Percentiles rank a stretch among this genome's conserved stretches.
These are phyloP conservation scores for Talaromyces trachyspermus DNA, from an alignment of 495 filamentous ascomycete species.

Conservation along the genomic window DNA sequence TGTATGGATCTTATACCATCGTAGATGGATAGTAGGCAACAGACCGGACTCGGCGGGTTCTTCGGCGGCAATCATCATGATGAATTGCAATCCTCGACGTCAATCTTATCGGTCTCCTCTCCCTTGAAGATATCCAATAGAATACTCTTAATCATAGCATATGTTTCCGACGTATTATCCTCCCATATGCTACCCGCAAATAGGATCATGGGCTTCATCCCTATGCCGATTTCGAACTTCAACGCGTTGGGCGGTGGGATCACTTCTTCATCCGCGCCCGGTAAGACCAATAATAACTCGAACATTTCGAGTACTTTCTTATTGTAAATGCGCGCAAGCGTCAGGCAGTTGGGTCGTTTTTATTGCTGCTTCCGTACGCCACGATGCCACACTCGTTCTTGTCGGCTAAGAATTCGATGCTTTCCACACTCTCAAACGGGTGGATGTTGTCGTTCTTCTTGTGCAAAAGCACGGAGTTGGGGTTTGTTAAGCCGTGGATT, in stretches of 20 bases:
- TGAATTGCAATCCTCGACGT: slow-evolving; percentile 88
- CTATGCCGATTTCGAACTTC: slow-evolving; percentile 70
- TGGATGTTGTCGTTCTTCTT: slow-evolving; percentile 88
- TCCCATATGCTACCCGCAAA: slow-evolving; percentile 86
- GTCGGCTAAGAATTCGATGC: slow-evolving; percentile 83
- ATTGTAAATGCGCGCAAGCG: slow-evolving; percentile 73
- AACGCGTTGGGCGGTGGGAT: slow-evolving; percentile 74
- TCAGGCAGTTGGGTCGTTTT: slow-evolving; percentile 91
- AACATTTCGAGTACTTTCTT: slow-evolving; percentile 88
- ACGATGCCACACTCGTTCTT: slow-evolving; percentile 88
- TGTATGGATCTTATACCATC: slow-evolving; percentile 76
- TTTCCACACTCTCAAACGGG: slow-evolving; percentile 84
- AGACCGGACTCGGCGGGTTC: slow-evolving; percentile 55
- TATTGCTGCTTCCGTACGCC: slow-evolving; percentile 73
- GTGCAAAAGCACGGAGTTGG: slow-evolving; percentile 74
- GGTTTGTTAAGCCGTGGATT: slow-evolving; percentile 72
- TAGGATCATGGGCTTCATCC: slow-evolving; percentile 69
- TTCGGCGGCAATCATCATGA: slow-evolving; percentile 70
- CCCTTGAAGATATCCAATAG: slow-evolving; percentile 88
- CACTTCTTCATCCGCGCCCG: slow-evolving; percentile 50
- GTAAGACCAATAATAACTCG: slow-evolving; percentile 72
- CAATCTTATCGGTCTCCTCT: slow-evolving; percentile 63
- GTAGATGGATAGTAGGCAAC: slow-evolving; percentile 68
- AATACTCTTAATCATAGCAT: slow-evolving; percentile 77
- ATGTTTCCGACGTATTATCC: slow-evolving; percentile 60